Base-by-base conservation (phyloP, 2,329 filamentous ascomycete genomes). In the Calonectria henricotiae region DNA sequence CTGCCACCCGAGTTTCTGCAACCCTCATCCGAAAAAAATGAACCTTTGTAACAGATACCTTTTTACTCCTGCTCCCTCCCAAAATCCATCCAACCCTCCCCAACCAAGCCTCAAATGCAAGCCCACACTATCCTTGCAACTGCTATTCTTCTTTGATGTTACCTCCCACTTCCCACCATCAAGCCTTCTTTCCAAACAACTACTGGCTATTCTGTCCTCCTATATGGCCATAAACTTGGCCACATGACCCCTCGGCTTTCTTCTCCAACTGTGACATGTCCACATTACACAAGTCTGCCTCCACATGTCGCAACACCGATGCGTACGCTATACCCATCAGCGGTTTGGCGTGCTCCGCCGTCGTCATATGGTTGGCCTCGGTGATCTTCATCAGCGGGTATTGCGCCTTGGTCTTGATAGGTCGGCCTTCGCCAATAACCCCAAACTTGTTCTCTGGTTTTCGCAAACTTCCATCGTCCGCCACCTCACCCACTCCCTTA, bases 321-420 rank as follows among this genome's bases (percentile, higher is more conserved):
- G 77, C 80, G 67, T 84, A 81, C 3, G 80, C 78, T 81, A 86
- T 82, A 60, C 81, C 83, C 11, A 89, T 64, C 12, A 88, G 78
- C 2, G 85, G 84, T 13, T 79, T 76, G 12, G 81, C 79, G 63
- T 86, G 83, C 60, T 86, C 82, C 2, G 79, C 72, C 3, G 79
- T 77, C 5, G 83, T 77, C 71, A 83, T 83, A 7, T 66, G 67
- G 69, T 82, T 83, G 35, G 82, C 83, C 41, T 86, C 80, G 2
- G 80, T 75, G n/a, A 84, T 69, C n/a, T 73, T 74, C 15, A 86
- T 77, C 39, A 73, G 70, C 3, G 67, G 76, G 39, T 81, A 80
- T 46, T 77, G 70, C 5, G 70, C 72, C 41, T 74, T 74, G 30
- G 69, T 68, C 69, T 74, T 77, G 15, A 54, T 62, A 39, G 78